Evolutionary conservation across 2,329 filamentous ascomycete species (phyloP), one percentile per base, ranked within the genome.

Genomic region (Fusarium euwallaceae): DNA sequence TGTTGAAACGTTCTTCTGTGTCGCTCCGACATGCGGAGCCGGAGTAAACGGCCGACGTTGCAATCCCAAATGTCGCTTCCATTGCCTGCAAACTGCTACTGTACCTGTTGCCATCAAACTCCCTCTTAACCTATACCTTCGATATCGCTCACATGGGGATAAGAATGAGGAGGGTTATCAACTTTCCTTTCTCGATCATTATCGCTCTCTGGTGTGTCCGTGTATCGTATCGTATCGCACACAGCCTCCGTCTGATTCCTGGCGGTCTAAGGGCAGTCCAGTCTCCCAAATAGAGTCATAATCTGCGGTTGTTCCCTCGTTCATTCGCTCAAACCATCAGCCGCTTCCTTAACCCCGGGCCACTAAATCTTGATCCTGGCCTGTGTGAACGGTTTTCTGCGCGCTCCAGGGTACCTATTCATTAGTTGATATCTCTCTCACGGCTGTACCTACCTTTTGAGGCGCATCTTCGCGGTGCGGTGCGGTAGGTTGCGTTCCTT

Each of bases 21-120:
- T 48, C 32, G 24, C 20, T 55, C 41, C 34, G 60, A 53, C 27
- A 27, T 24, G 48, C 34, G 48, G 48, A 56, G 36, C 41, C 36
- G 61, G 45, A 64, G 34, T 39, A 17, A 56, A 10, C 10, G 34
- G 32, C 61, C 60, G 17, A 62, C 64, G 69, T 70, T 71, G 37
- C 51, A 48, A 39, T 29, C 43, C 65, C 32, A 34, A 60, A 56
- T 66, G 51, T 71, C 56, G 62, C 67, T 62, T 70, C 17, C 6
- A 14, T 32, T 27, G 61, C 55, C 20, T 8, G 32, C 34, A 43
- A 45, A 37, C 32, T 20, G 24, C 24, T 61, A n/a, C 22, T 17
- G 39, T 37, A 29, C 27, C 27, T 29, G 32, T 34, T 36, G 16
- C 55, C 37, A 45, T 34, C 20, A n/a, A 36, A 16, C 22, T 17